Base-by-base conservation (phyloP, 345 rosid genomes). In the Eucalyptus paniculata region DNA sequence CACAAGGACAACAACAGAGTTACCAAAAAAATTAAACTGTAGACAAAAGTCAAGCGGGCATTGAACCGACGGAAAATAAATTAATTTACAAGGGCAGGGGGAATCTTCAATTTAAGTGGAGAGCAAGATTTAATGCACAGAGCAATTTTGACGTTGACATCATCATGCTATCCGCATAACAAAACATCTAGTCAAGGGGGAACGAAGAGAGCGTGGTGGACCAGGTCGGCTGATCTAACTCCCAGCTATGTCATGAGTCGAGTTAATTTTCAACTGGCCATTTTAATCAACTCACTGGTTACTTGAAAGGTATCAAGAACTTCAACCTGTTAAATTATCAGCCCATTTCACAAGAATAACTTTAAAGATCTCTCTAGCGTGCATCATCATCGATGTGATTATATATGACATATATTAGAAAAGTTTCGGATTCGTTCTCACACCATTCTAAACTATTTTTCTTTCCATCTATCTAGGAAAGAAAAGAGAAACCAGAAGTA, bases 11-110 rank as follows among this genome's bases (percentile, higher is more conserved):
- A 47, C 49, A 47, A 47, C 49, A 45, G 12, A 47, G 1, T 10
- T 3, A 10, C 49, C 1, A 45, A 3, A 45, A 0, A 45, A 3
- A 45, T 45, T 45, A 45, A 10, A 45, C 0, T 1, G 17, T 0
- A 6, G 34, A 62, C 69, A 47, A n/a, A 30, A n/a, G 2, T 14
- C 5, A n/a, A 65, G 9, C 0, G 72, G 72, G 19, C 3, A 30
- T 0, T 30, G 37, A 65, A 65, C 19, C 5, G 37, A 65, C 1
- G 0, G 15, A 65, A n/a, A 30, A 4, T 65, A 65, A 30, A 14
- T 14, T 1, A 13, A 14, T 0, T 3, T 2, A 62, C 18, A 14
- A 1, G 19, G 19, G 37, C 37, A 4, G 37, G 21, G 18, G 19
- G 9, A 15, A 7, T 7, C 11, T 7, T 7, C 37, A 65, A 7